These are phyloP conservation scores for Taxillus chinensis DNA, from an alignment of 164 flowering plant genomes.

Conservation along the genomic window DNA sequence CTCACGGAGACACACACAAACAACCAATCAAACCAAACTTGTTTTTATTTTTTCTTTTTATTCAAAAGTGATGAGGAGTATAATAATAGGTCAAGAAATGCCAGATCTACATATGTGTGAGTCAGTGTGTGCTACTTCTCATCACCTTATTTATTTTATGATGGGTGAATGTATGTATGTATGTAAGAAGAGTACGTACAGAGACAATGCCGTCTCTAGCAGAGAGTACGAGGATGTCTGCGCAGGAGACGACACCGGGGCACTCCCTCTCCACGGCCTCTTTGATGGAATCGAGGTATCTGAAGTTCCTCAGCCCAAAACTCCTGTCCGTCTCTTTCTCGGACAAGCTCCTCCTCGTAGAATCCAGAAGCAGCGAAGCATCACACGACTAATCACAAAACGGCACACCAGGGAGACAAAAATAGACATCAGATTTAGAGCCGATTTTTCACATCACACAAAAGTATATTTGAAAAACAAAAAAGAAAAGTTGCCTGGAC, in stretches of 20 bases:
- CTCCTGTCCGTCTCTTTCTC: constrained; percentile 99
- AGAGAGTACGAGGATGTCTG: constrained; percentile 89
- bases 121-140: too few relatives aligned
- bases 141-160: too few relatives aligned
- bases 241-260: constrained; percentile 91
- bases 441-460: background rate
- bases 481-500: constrained; percentile 43
- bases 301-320: constrained; percentile 92
- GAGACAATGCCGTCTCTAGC: constrained; percentile 93
- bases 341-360: constrained; percentile 85
- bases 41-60: too few relatives aligned
- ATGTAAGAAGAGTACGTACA: constrained; percentile 20
- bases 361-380: constrained; percentile 92
- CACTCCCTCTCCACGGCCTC: constrained; percentile 98
- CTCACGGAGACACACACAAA: background rate
- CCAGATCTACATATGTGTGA: too few relatives aligned
- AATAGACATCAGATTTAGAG: background rate
- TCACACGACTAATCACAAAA: constrained; percentile 62
- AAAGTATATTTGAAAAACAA: background rate
- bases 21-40: background rate
- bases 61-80: too few relatives aligned
- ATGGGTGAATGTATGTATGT: too few relatives aligned
- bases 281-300: constrained; percentile 79
- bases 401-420: background rate
- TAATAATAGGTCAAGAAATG: too few relatives aligned